phyloP scores from a whole-genome alignment of 2,329 filamentous ascomycete species.

The Paracoccidioides lutzii region DNA sequence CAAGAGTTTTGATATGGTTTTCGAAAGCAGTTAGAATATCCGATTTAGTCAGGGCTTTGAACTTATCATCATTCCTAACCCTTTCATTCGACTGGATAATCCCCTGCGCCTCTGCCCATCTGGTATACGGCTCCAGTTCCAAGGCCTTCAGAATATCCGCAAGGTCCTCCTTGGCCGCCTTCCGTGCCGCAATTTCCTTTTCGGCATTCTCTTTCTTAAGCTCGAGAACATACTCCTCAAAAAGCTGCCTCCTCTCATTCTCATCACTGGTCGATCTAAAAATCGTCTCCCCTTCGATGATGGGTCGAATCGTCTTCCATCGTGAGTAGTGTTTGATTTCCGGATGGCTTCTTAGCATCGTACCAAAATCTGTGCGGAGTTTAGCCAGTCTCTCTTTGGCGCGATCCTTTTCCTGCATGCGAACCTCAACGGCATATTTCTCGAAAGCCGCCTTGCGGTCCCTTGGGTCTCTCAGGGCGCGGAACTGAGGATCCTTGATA shows the following conservation, averaged over 20 bases:
- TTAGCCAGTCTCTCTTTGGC: conserved; percentile 88
- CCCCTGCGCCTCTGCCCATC: conserved; percentile 81
- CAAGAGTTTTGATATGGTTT: conserved; percentile 83
- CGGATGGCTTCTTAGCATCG: conserved; percentile 89
- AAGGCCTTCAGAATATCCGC: conserved; percentile 64
- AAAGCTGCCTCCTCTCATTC: conserved; percentile 73
- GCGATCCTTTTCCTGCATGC: conserved; percentile 83
- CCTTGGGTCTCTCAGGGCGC: conserved; percentile 81
- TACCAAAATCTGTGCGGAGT: conserved; percentile 83
- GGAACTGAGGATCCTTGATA: conserved; percentile 83
- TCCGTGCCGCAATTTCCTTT: conserved; percentile 57
- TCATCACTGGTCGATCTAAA: conserved; percentile 87
- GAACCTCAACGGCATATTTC: conserved; percentile 83
- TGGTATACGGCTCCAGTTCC: conserved; percentile 80
- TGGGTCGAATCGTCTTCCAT: conserved; percentile 90
- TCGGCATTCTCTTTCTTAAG: conserved; percentile 72
- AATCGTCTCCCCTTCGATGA: conserved; percentile 88
- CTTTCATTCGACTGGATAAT: conserved; percentile 64
- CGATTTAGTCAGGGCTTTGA: conserved; percentile 70
- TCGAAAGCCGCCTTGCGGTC: conserved; percentile 85
- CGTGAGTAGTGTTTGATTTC: conserved; percentile 95
- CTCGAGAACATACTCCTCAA: conserved; percentile 81
- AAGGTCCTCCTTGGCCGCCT: conserved; percentile 73
- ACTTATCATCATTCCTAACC: conserved; percentile 72
- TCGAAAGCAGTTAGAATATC: conserved; percentile 90